phyloP scores from a whole-genome alignment of 192 early-diverging fungal species.

The Lobulomyces angularis region DNA sequence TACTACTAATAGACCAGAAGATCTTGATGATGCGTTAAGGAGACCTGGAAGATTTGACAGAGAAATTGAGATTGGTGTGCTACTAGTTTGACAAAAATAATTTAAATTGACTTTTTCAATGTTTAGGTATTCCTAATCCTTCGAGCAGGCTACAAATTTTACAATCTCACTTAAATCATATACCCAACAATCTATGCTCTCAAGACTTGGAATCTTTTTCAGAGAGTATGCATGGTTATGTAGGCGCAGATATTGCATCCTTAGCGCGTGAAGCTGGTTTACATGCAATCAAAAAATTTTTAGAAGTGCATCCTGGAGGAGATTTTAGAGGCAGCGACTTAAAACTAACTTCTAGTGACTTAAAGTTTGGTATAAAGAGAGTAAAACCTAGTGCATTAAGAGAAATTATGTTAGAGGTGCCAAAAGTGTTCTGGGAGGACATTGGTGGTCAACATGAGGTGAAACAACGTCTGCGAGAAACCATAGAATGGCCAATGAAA shows the following conservation, averaged over 20 bases:
- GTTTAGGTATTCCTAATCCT: constrained; percentile 59
- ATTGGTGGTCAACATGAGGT: constrained; percentile 90
- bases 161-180: constrained; percentile 43
- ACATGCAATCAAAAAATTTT: constrained; percentile 48
- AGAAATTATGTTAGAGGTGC: constrained; percentile 82
- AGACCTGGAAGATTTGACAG: constrained; percentile 89
- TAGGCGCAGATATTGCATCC: constrained; percentile 91
- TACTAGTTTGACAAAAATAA: neutral
- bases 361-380: constrained; percentile 20
- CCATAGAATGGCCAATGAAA: constrained; percentile 95
- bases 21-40: constrained; percentile 78
- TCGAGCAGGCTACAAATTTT: constrained; percentile 62
- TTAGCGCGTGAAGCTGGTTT: constrained; percentile 80
- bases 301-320: constrained; percentile 1
- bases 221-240: constrained; percentile 79
- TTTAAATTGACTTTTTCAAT: neutral
- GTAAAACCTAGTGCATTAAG: constrained; percentile 74
- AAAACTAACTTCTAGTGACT: no score
- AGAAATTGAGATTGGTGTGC: constrained; percentile 80
- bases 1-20: constrained; percentile 84
- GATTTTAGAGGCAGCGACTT: neutral
- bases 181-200: constrained; percentile 53
- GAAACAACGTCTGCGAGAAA: constrained; percentile 82
- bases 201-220: constrained; percentile 45
- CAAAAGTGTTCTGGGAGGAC: constrained; percentile 82